Conservation (phyloP, 2,329 filamentous ascomycete species). For the Neofusicoccum ribis region DNA sequence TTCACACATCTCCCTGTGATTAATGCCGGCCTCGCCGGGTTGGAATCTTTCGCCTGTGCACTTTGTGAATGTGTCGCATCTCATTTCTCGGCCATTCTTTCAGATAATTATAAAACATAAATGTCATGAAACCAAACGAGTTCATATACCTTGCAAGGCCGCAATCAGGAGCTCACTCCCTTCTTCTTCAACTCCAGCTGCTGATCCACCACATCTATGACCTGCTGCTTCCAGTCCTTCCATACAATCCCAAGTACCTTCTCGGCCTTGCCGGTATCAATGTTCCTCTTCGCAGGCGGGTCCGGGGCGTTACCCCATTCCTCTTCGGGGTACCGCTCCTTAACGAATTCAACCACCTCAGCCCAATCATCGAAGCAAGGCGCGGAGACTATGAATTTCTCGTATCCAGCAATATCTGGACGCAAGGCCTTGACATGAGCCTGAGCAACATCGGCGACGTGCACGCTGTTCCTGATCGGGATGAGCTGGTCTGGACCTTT, state of each 20-base stretch:
- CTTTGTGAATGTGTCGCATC: too few relatives aligned
- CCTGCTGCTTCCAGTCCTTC: slow-evolving; percentile 1
- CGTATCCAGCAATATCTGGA: slow-evolving; percentile 19
- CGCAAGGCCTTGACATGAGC: slow-evolving; percentile 27
- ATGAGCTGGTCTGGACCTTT: slow-evolving; percentile 21
- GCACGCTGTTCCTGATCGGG: slow-evolving; percentile 22
- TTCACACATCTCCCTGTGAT: too few relatives aligned
- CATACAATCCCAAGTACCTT: slow-evolving; percentile 24
- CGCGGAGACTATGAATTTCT: slow-evolving; percentile 22
- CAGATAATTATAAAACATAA: too few relatives aligned
- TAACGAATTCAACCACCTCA: slow-evolving; percentile 22
- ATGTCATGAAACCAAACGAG: too few relatives aligned
- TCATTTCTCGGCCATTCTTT: too few relatives aligned
- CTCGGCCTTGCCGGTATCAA: slow-evolving; percentile 23
- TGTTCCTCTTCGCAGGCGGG: slow-evolving; percentile 11
- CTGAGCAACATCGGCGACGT: slow-evolving; percentile 31
- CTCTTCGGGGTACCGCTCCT: slow-evolving; percentile 23
- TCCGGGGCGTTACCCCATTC: slow-evolving; percentile 20
- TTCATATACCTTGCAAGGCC: too few relatives aligned
- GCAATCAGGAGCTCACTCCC: too few relatives aligned
- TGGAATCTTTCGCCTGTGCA: too few relatives aligned
- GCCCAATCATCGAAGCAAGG: slow-evolving; percentile 23
- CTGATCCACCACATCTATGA: slow-evolving; percentile 13
- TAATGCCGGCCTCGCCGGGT: too few relatives aligned
- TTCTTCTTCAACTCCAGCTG: not conserved